Conservation (phyloP, 225 moss, liverwort and hornwort species). For the Bryum argenteum region DNA sequence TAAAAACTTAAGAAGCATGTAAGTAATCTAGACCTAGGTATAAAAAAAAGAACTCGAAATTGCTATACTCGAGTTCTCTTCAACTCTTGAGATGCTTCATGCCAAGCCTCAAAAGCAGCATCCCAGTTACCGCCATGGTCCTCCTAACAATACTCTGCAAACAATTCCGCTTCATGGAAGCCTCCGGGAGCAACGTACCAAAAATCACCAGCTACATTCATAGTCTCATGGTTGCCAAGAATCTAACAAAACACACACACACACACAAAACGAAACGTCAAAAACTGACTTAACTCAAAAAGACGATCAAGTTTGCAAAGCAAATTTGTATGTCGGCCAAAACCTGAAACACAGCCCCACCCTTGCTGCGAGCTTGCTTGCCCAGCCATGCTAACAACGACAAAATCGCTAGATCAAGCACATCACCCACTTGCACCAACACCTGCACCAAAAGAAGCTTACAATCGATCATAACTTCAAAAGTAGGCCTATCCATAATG, state of each 20-base stretch:
- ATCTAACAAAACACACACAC: conserved; percentile 39
- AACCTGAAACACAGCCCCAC: conserved; percentile 99
- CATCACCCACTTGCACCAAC: conserved; percentile 93
- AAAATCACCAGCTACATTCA: conserved; percentile 91
- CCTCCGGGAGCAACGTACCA: conserved; percentile 87
- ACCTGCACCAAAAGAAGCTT: conserved; percentile 46
- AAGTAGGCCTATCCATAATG: background rate
- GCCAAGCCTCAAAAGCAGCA: conserved; percentile 77
- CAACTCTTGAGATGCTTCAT: conserved; percentile 59
- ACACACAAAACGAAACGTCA: conserved; percentile 18
- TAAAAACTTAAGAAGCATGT: too few relatives aligned
- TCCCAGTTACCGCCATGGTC: conserved; percentile 84
- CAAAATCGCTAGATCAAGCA: conserved; percentile 89
- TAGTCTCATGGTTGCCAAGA: conserved; percentile 94
- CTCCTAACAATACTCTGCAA: conserved; percentile 73
- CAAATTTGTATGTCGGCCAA: conserved; percentile 10
- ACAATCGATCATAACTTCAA: background rate
- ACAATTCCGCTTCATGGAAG: conserved; percentile 75
- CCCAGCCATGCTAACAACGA: conserved; percentile 81
- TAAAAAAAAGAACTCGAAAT: too few relatives aligned
- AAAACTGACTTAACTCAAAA: background rate
- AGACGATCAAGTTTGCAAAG: background rate
- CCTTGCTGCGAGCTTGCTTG: conserved; percentile 80
- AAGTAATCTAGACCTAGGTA: too few relatives aligned
- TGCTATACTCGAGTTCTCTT: conserved; percentile 54